Conservation (phyloP, 2,329 filamentous ascomycete species). For the Colletotrichum sp. region DNA sequence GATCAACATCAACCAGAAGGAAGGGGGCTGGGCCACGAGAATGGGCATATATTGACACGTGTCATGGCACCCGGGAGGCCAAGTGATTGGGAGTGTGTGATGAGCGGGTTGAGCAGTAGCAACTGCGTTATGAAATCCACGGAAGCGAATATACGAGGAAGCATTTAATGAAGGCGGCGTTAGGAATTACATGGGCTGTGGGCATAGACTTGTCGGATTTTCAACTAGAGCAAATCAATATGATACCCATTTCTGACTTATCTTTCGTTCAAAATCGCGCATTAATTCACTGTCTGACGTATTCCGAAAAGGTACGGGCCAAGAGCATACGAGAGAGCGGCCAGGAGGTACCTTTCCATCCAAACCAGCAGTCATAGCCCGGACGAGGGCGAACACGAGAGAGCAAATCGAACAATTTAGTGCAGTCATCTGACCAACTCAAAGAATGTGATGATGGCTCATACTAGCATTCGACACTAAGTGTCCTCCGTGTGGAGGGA, state of each 20-base stretch:
- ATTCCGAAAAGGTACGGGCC: not conserved
- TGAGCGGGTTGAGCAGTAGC: not conserved
- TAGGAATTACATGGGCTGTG: not conserved
- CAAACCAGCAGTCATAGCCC: not conserved
- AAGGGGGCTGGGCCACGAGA: slow-evolving; percentile 78
- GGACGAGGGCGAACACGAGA: not conserved
- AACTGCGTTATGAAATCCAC: not conserved
- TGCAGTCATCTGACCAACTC: not conserved
- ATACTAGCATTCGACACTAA: slow-evolving; percentile 15
- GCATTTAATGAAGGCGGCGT: not conserved
- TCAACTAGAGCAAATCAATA: not conserved
- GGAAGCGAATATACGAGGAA: not conserved
- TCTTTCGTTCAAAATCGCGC: not conserved
- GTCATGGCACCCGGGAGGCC: not conserved
- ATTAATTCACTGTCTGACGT: not conserved
- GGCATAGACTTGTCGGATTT: slow-evolving; percentile 3
- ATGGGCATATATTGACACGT: slow-evolving; percentile 72
- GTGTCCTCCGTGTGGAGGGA: not conserved
- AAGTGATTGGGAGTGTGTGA: too few relatives aligned
- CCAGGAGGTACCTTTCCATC: not conserved
- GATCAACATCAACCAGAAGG: slow-evolving; percentile 86
- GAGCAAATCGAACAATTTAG: not conserved
- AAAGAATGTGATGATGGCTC: not conserved
- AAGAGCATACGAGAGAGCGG: not conserved
- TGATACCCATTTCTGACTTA: slow-evolving; percentile 15